Conservation (phyloP, 495 filamentous ascomycete genomes). For the Talaromyces proteolyticus region DNA sequence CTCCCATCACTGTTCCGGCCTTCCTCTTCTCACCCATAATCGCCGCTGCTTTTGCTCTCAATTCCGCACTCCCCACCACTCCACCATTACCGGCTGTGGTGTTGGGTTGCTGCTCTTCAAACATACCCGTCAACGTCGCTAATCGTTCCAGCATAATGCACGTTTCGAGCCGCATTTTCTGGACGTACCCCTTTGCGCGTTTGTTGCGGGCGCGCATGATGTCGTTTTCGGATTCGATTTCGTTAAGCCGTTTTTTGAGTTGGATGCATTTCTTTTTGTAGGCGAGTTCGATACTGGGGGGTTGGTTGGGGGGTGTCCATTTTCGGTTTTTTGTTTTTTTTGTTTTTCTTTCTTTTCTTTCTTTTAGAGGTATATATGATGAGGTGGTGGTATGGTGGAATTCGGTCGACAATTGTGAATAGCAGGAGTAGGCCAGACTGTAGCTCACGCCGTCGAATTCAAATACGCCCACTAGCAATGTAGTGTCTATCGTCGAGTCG, state of each 20-base stretch:
- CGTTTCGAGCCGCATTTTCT: conserved; percentile 87
- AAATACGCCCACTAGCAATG: too few species aligned
- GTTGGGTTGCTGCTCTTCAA: conserved; percentile 38
- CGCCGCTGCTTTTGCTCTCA: conserved; percentile 13
- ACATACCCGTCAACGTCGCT: conserved; percentile 75
- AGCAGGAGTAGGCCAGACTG: too few species aligned
- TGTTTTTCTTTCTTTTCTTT: too few species aligned
- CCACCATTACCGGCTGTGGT: conserved; percentile 14
- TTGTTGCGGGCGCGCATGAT: conserved; percentile 66
- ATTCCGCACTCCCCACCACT: conserved; percentile 2
- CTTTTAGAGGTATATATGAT: too few species aligned
- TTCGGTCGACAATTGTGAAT: too few species aligned
- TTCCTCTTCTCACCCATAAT: conserved; percentile 12
- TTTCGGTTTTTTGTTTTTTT: too few species aligned
- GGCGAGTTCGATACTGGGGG: conserved; percentile 93
- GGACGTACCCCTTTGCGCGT: conserved; percentile 75
- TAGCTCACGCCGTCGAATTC: too few species aligned
- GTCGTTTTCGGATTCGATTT: conserved; percentile 87
- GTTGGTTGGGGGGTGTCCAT: too few species aligned
- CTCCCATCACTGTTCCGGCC: conserved; percentile 19
- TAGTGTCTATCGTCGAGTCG: too few species aligned
- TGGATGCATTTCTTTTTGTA: conserved; percentile 97
- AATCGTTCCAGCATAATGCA: conserved; percentile 88
- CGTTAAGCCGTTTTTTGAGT: conserved; percentile 81
- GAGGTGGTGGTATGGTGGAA: too few species aligned